These are phyloP conservation scores for Akanthomyces muscarius DNA, from an alignment of 2,329 filamentous ascomycete genomes.

Conservation along the genomic window DNA sequence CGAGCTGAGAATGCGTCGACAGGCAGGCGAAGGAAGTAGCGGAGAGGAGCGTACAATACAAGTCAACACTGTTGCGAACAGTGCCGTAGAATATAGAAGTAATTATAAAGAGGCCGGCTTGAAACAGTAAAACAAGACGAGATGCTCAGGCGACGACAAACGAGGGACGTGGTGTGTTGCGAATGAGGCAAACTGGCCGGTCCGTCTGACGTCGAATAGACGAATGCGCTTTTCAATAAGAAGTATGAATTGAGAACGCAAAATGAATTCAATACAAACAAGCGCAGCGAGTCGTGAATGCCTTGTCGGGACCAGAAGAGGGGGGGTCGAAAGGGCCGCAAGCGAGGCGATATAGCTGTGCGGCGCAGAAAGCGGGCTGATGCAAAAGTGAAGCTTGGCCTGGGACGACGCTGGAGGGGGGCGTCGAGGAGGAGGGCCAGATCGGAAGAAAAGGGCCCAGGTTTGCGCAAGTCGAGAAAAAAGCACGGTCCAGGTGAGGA, in stretches of 20 bases:
- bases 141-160: conserved; percentile 4
- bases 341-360: not conserved
- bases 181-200: conserved; percentile 8
- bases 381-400: conserved; percentile 7
- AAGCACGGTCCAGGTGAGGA: conserved; percentile 6
- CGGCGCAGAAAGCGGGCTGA: conserved; percentile 6
- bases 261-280: not conserved
- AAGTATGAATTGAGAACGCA: not conserved
- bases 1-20: not conserved
- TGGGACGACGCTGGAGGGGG: not conserved
- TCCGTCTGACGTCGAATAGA: not conserved
- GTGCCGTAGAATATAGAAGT: not conserved
- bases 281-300: not conserved
- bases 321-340: not conserved
- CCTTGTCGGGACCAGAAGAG: not conserved
- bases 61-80: not conserved
- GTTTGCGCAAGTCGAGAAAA: not conserved
- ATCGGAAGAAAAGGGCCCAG: not conserved
- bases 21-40: not conserved
- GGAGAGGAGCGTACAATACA: not conserved
- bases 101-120: not conserved
- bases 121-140: conserved; percentile 3
- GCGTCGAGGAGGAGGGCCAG: not conserved
- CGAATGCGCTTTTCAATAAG: not conserved
- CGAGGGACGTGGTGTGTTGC: not conserved